These are phyloP conservation scores for Penicillium sp. DNA, from an alignment of 2,329 filamentous ascomycete genomes.

Conservation along the genomic window DNA sequence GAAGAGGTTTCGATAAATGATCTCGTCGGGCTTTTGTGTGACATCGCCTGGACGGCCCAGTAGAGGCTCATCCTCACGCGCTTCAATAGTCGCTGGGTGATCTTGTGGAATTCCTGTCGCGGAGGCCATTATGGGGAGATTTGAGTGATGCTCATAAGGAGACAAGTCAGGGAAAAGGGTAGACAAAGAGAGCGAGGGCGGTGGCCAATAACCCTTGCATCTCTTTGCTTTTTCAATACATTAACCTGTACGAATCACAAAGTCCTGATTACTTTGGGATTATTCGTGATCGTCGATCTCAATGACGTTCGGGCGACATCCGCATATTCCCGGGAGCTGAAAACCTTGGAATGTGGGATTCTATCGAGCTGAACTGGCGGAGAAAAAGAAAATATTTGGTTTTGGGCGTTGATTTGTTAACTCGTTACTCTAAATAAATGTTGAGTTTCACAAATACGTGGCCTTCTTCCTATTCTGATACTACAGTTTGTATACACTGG, in stretches of 20 bases:
- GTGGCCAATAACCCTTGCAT: not conserved
- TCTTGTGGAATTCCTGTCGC: constrained; percentile 63
- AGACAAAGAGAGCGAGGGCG: not conserved
- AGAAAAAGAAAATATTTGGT: not conserved
- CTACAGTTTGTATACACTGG: not conserved
- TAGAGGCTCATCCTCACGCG: constrained; percentile 65
- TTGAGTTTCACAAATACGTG: not conserved
- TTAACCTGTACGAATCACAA: not conserved
- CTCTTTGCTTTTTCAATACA: not conserved
- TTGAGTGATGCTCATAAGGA: not conserved
- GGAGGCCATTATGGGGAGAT: constrained; percentile 57
- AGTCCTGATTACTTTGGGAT: not conserved
- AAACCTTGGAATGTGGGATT: not conserved
- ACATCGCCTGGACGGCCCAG: constrained; percentile 70
- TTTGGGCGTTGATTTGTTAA: not conserved
- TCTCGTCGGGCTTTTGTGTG: constrained; percentile 62
- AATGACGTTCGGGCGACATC: constrained; percentile 1
- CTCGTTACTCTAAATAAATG: not conserved
- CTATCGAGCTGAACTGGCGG: not conserved
- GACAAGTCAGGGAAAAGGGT: not conserved
- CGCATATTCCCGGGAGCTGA: constrained; percentile 1
- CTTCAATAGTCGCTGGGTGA: constrained; percentile 37
- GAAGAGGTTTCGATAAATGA: constrained; percentile 68
- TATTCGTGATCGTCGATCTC: constrained; percentile 1
- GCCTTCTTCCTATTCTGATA: not conserved